These are phyloP conservation scores for Ceratocystiopsis brevicomis DNA, from an alignment of 2,329 filamentous ascomycete species.

Conservation along the genomic window DNA sequence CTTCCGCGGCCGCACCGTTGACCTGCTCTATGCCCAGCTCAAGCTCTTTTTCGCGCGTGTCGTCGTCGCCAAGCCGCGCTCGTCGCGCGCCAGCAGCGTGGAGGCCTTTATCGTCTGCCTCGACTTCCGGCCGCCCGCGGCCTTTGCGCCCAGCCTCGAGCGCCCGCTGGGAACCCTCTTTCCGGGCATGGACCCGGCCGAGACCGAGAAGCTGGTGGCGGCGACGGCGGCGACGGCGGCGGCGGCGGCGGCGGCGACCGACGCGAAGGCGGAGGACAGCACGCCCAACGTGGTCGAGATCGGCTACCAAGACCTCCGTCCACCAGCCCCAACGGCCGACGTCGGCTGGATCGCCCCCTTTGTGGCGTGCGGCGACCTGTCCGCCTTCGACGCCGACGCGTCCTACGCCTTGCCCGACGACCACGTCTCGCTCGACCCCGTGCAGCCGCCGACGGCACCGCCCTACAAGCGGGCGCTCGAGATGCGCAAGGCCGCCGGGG, in stretches of 20 bases:
- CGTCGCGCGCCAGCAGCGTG: slow-evolving; percentile 86
- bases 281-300: slow-evolving; percentile 25
- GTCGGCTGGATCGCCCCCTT: slow-evolving; percentile 82
- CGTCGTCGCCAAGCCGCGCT: slow-evolving; percentile 80
- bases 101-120: slow-evolving; percentile 94
- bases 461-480: slow-evolving; percentile 87
- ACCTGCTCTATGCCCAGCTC: slow-evolving; percentile 82
- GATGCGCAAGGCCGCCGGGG: slow-evolving; percentile 55
- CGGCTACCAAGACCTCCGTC: slow-evolving; percentile 27
- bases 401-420: slow-evolving; percentile 79
- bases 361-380: slow-evolving; percentile 89
- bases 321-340: slow-evolving; percentile 16
- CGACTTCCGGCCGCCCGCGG: slow-evolving; percentile 62
- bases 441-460: slow-evolving; percentile 89
- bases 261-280: slow-evolving; percentile 2
- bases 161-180: slow-evolving; percentile 44
- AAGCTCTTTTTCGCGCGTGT: slow-evolving; percentile 80
- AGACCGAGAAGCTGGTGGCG: slow-evolving; percentile 22
- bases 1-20: slow-evolving; percentile 87
- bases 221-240: slow-evolving; percentile 27
- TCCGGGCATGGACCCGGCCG: too few relatives aligned
- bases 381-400: slow-evolving; percentile 86
- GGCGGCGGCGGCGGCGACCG: slow-evolving; percentile 7
- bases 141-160: slow-evolving; percentile 58
- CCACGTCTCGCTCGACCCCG: slow-evolving; percentile 70